These are phyloP conservation scores for Achlya hypogyna DNA, from an alignment of 352 stramenopile species.

Conservation along the genomic window DNA sequence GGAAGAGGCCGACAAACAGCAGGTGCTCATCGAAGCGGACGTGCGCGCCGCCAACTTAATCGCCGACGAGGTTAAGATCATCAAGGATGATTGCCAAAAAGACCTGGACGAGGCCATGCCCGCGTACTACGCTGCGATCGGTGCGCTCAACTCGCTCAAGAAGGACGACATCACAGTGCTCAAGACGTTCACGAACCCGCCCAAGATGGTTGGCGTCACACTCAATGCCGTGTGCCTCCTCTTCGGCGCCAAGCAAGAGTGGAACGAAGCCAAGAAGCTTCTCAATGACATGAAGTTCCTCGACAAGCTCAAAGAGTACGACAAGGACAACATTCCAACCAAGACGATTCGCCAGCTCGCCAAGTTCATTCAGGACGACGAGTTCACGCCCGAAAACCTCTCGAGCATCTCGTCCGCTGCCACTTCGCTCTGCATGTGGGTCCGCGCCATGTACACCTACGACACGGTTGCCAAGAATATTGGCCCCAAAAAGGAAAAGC, in stretches of 20 bases:
- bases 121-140: conserved; percentile 87
- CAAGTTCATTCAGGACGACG: conserved; percentile 84
- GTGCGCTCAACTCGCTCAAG: conserved; percentile 84
- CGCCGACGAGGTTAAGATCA: conserved; percentile 85
- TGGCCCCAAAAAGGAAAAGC: conserved; percentile 87
- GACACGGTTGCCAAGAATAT: conserved; percentile 91
- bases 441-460: conserved; percentile 90
- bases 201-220: conserved; percentile 80
- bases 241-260: conserved; percentile 82
- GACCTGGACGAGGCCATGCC: conserved; percentile 90
- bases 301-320: conserved; percentile 79
- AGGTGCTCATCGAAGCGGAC: conserved; percentile 86
- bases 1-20: conserved; percentile 84
- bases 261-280: conserved; percentile 87
- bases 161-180: conserved; percentile 89
- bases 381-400: conserved; percentile 88
- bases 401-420: conserved; percentile 84
- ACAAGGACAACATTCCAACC: conserved; percentile 82
- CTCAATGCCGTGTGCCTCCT: conserved; percentile 90
- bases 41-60: conserved; percentile 87
- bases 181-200: conserved; percentile 89
- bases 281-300: conserved; percentile 90
- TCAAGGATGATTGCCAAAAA: conserved; percentile 91
- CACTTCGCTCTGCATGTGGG: conserved; percentile 92
- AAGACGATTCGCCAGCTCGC: conserved; percentile 85